Base-by-base conservation (phyloP, 106 monocot species). In the Vanilla planifolia region DNA sequence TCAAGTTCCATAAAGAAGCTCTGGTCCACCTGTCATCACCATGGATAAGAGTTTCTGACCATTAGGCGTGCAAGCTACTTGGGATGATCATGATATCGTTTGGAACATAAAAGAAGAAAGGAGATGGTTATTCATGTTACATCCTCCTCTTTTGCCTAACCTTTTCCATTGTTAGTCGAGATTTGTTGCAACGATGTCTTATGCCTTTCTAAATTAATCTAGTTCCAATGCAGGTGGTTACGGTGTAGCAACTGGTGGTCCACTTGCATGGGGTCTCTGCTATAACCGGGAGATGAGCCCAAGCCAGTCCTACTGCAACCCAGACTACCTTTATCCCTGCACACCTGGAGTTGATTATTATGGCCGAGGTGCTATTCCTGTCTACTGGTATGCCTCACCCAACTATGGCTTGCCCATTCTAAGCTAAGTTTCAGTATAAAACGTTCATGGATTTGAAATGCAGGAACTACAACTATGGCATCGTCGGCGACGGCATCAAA, bases 241-340 rank as follows among this genome's bases (percentile, higher is more conserved):
- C 74, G 88, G 88, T 44, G 88, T 88, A 36, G 88, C 88, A 22
- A 88, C 88, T 23, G 88, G 88, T 8, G 82, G 88, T 19, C 88
- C 88, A 0, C 73, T 83, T 43, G 82, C 88, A 48, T 88, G 76
- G 75, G 87, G 87, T 6, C 66, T 88, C 0, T 87, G 87, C 67
- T 87, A 87, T 67, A 87, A 79, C 60, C 75, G 62, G 34, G 82
- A 88, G 56, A 70, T 88, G 79, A 88, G 88, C 72, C 88, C 88
- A 22, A 83, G 82, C 71, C 82, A 83, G 16, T 60, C 70, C 43
- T 88, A 88, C 60, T 83, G 88, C 63, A 27, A 55, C 4, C 35
- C 44, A 2, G 64, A 71, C 48, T 59, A 70, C 29, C 33, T 60
- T 19, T 88, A 83, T 33, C 76, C 76, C 5, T 88, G 82, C 71